These are phyloP conservation scores for Stellera chamaejasme DNA, from an alignment of 345 rosid genomes.

Conservation along the genomic window DNA sequence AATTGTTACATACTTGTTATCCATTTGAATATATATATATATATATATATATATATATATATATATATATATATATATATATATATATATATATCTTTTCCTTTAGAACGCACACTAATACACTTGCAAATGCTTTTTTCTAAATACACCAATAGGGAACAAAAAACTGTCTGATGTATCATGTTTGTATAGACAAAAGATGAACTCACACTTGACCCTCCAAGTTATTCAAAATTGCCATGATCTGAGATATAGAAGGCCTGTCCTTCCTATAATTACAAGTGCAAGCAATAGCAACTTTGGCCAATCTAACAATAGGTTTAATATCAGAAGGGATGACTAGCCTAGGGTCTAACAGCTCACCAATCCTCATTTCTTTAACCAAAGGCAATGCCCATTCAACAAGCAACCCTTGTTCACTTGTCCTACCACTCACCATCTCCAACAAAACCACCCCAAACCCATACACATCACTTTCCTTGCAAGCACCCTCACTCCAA, in stretches of 20 bases:
- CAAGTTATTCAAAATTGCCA: conserved; percentile 59
- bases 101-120: too few species aligned
- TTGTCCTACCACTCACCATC: conserved; percentile 67
- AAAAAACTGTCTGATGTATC: too few species aligned
- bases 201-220: conserved; percentile 23
- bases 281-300: conserved; percentile 80
- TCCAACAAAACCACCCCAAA: conserved; percentile 78
- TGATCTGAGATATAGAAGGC: conserved; percentile 52
- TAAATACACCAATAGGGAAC: too few species aligned
- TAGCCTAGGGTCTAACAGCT: conserved; percentile 55
- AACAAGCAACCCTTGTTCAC: conserved; percentile 54
- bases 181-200: too few species aligned
- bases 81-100: too few species aligned
- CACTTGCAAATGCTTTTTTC: too few species aligned
- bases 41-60: too few species aligned
- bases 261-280: conserved; percentile 59
- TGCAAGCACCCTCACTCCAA: conserved; percentile 43
- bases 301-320: conserved; percentile 53
- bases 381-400: conserved; percentile 82
- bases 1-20: too few species aligned
- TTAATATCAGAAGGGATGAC: conserved; percentile 36
- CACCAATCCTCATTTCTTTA: conserved; percentile 44
- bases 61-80: too few species aligned
- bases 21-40: too few species aligned
- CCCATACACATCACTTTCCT: conserved; percentile 71